Base-by-base conservation (phyloP, 495 filamentous ascomycete species). In the Aspergillus sparsus region DNA sequence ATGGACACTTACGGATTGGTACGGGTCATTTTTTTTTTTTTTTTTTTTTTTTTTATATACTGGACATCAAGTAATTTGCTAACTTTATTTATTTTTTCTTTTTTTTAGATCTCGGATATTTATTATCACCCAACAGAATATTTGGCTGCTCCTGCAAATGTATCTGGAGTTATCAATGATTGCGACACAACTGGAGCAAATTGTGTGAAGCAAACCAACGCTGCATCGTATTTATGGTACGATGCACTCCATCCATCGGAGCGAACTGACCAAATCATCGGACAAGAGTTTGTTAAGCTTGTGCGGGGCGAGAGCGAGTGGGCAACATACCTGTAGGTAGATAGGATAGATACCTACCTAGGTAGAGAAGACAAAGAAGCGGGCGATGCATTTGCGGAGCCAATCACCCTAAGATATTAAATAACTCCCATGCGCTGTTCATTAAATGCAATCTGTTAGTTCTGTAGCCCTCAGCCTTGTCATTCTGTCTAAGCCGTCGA, bases 211-310 rank as follows among this genome's bases (percentile, higher is more conserved):
- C 49, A 65, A 18, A 55, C 66, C 10, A 64, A 67, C 31, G 68
- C 64, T 58, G 75, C 79, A 59, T 77, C 68, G 33, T 86, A 76
- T 58, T 54, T 81, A 65, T 81, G 81, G 78, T 82, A 78, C 58
- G 87, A 91, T 71, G 82, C 84, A 66, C 70, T 91, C 66, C 89
- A 91, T 72, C 85, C 87, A 13, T 83, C 80, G n/a, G 74, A 83
- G 67, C 79, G 82, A 73, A 78, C 82, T 7, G 69, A 77, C 53
- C 53, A 77, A 47, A 62, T 80, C 16, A 77, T 91, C 59, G 87
- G 81, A 13, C 67, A 74, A 55, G 79, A 84, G 62, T 89, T 90
- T 71, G 71, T 84, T 21, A 80, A 84, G 41, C 81, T 86, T 0
- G 69, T 90, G 7, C 69, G 73, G 32, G 85, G 86, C 12, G 75